These are phyloP conservation scores for Entonaema liquescens DNA, from an alignment of 495 filamentous ascomycete species.

Conservation along the genomic window DNA sequence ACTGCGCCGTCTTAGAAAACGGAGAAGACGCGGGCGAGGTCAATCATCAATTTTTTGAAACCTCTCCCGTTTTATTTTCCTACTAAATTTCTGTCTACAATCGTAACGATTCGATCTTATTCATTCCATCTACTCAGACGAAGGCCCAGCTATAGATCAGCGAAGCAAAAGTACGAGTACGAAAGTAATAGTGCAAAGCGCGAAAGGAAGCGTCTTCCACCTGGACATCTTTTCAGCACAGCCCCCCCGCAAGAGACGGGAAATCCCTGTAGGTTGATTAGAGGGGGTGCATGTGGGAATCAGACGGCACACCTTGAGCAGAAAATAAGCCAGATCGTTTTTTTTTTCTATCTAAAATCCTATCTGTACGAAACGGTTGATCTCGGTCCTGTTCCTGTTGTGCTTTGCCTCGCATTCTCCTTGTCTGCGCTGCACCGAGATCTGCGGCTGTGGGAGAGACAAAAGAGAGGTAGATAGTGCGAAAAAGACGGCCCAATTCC, in stretches of 20 bases:
- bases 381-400: constrained; percentile 13
- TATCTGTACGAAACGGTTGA: constrained; percentile 22
- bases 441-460: constrained; percentile 29
- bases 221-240: constrained; percentile 37
- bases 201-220: constrained; percentile 14
- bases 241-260: constrained; percentile 36
- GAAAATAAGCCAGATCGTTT: constrained; percentile 40
- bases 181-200: constrained; percentile 13
- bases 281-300: constrained; percentile 41
- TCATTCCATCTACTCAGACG: neutral
- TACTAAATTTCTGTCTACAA: constrained; percentile 9
- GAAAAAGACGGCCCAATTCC: constrained; percentile 19
- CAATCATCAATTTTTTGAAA: constrained; percentile 24
- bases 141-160: neutral
- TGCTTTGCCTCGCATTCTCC: constrained; percentile 36
- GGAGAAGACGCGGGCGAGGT: constrained; percentile 11
- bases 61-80: constrained; percentile 16
- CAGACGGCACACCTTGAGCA: constrained; percentile 24
- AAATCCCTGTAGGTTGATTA: constrained; percentile 33
- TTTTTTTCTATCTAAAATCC: constrained; percentile 28
- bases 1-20: constrained; percentile 14
- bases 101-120: neutral
- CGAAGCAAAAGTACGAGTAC: constrained; percentile 3
- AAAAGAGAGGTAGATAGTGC: constrained; percentile 25
- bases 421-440: constrained; percentile 10